Evolutionary conservation across 768 basidiomycete species (phyloP).

Genomic region (Sporobolomyces phaffii): DNA sequence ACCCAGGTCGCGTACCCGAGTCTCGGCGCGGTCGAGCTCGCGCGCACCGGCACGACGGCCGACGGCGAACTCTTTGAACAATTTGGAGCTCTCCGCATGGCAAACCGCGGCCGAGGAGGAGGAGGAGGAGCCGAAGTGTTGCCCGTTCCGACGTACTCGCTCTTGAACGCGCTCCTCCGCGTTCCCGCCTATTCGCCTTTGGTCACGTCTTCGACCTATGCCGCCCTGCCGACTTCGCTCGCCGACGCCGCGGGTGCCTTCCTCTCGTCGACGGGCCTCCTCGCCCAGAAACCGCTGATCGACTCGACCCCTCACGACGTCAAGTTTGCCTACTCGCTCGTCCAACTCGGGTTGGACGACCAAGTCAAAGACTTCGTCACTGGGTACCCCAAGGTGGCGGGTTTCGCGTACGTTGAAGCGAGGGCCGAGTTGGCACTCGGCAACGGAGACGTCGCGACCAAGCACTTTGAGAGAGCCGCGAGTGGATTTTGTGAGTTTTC

Average conservation of each 20-base stretch:
- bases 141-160: constrained; percentile 14
- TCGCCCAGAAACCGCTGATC: background rate
- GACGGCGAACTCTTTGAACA: background rate
- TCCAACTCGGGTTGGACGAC: background rate
- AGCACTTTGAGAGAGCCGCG: constrained; percentile 28
- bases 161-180: constrained; percentile 25
- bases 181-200: background rate
- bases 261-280: background rate
- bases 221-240: constrained; percentile 15
- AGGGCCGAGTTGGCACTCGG: constrained; percentile 31
- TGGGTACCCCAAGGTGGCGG: constrained; percentile 20
- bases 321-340: constrained; percentile 9
- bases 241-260: background rate
- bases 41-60: background rate
- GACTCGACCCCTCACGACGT: background rate
- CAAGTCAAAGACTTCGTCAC: constrained; percentile 25
- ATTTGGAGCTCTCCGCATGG: constrained; percentile 13
- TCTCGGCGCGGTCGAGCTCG: background rate
- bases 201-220: constrained; percentile 1
- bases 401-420: constrained; percentile 30
- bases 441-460: constrained; percentile 18
- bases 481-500: constrained; percentile 22
- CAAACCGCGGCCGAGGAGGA: background rate
- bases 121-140: background rate
- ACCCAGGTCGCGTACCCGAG: background rate